These are phyloP conservation scores for Cotoneaster glaucophyllus DNA, from an alignment of 306 rosid genomes.

Conservation along the genomic window DNA sequence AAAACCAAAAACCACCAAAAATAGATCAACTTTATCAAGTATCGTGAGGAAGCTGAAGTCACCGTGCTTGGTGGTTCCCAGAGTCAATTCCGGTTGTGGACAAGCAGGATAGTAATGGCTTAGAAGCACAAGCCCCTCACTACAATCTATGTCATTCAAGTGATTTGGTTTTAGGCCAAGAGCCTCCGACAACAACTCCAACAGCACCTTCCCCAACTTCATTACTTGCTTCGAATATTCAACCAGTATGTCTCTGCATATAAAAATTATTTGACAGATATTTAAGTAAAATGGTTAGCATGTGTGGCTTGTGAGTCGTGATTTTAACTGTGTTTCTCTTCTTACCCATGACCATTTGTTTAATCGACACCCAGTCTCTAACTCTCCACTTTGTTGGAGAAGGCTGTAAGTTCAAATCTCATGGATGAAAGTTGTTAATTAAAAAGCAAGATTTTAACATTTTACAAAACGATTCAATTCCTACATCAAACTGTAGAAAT, in stretches of 20 bases:
- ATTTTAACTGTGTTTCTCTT: too few species aligned
- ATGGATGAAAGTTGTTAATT: neutral
- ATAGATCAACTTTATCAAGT: too few species aligned
- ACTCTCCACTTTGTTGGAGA: neutral
- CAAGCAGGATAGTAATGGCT: conserved; percentile 21
- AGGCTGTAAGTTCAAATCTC: too few species aligned
- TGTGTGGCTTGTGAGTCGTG: neutral
- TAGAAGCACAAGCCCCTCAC: conserved; percentile 2
- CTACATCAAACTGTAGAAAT: neutral
- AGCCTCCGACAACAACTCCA: conserved; percentile 12
- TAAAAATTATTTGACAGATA: neutral
- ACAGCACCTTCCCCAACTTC: conserved; percentile 28
- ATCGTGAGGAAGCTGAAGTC: conserved; percentile 36
- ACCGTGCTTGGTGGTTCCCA: conserved; percentile 18
- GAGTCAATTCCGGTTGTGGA: conserved; percentile 20
- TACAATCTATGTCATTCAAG: conserved; percentile 10
- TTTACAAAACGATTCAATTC: neutral
- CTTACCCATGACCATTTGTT: neutral
- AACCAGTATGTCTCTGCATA: neutral
- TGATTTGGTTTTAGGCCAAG: conserved; percentile 5
- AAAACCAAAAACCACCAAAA: too few species aligned
- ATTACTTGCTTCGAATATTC: conserved; percentile 3
- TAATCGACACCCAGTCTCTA: neutral
- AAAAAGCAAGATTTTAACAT: too few species aligned
- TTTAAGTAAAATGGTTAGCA: too few species aligned